phyloP scores from a whole-genome alignment of 2,329 filamentous ascomycete genomes.

The Byssothecium circinans region DNA sequence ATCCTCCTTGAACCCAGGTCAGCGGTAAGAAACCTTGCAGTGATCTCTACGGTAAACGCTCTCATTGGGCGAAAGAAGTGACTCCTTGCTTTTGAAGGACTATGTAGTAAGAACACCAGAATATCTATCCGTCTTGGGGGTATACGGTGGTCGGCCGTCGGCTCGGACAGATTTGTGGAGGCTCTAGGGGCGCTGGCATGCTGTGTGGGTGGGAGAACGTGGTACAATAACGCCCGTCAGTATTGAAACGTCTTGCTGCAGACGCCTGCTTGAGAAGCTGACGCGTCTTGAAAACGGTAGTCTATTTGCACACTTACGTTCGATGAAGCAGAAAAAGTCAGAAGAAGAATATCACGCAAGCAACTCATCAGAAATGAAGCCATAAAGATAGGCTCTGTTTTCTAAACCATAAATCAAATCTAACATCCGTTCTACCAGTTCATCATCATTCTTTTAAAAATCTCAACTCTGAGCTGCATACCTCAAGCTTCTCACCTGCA shows the following conservation, averaged over 20 bases:
- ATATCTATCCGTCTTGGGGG: background rate
- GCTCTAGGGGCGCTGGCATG: background rate
- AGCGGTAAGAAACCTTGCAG: background rate
- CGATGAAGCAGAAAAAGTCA: too few species aligned
- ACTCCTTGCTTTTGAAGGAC: background rate
- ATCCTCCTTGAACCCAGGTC: background rate
- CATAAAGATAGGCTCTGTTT: too few species aligned
- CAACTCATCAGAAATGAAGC: too few species aligned
- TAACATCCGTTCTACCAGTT: background rate
- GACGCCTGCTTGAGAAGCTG: conserved; percentile 26
- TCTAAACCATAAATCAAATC: background rate
- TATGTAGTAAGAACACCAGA: background rate
- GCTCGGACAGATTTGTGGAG: background rate
- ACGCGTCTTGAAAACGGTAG: conserved; percentile 22
- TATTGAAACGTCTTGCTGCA: conserved; percentile 24
- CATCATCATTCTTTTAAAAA: too few species aligned
- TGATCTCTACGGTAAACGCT: conserved; percentile 1
- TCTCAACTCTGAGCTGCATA: background rate
- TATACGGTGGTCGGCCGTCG: background rate
- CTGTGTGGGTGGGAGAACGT: conserved; percentile 6
- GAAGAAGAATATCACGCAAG: background rate
- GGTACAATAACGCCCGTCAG: conserved; percentile 10
- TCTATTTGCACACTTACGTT: background rate
- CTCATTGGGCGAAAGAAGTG: conserved; percentile 1
- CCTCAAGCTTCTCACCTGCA: background rate